Evolutionary conservation across 306 rosid species (phyloP), one percentile per base, ranked within the genome.

Genomic region (Lablab purpureus): DNA sequence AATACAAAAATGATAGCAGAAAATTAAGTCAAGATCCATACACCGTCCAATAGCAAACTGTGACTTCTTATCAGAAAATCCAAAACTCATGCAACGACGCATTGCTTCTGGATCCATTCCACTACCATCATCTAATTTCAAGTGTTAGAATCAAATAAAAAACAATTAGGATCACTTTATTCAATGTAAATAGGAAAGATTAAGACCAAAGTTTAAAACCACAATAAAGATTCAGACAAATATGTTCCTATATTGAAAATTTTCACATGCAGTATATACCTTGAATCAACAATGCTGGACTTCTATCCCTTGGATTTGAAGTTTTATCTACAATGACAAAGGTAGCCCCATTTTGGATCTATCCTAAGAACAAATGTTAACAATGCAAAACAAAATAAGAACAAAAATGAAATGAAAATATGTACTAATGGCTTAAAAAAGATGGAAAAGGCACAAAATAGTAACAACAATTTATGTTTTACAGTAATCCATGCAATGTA

Each of bases 331-430:
- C 89, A 68, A 28, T 75, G 79, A 95, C 98, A 91, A 88, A 88
- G 82, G 97, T 88, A 79, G 99, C 99, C 81, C 99, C 99, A 76
- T 91, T 91, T 83, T 89, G 90, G 86, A 93, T 91, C 99, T 95
- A 87, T 82, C 82, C 94, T 78, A 87, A 78, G 86, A 82, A 75
- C 78, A 84, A 84, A 79, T 73, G 82, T 52, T 49, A 80, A 86
- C 79, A 65, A 71, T 79, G 64, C 75, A 84, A 84, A 75, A 88
- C 52, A 68, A 74, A 71, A 73, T 62, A 78, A 76, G 74, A 88
- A 82, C 76, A 50, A 77, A 72, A 84, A 59, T 18, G 43, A 76
- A 80, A 79, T 78, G 49, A 46, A 78, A 67, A 27, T 67, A 71
- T 21, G 32, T 55, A 66, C 73, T 32, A 70, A 55, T 55, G 71